These are phyloP conservation scores for Mycena vulgaris DNA, from an alignment of 768 basidiomycete genomes.

Conservation along the genomic window DNA sequence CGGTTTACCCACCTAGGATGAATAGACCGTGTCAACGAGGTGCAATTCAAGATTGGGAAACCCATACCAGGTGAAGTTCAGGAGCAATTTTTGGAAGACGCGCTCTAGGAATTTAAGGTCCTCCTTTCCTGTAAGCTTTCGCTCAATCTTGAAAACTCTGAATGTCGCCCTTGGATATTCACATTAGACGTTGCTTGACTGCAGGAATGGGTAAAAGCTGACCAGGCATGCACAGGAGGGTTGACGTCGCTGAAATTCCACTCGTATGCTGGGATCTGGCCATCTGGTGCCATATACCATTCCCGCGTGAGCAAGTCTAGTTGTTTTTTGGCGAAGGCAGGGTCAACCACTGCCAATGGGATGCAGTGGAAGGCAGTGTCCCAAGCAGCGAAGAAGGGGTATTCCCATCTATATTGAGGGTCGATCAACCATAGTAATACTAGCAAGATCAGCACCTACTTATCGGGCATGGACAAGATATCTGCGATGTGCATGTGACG, in stretches of 20 bases:
- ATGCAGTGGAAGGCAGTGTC: constrained; percentile 99
- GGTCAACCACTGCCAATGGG: constrained; percentile 95
- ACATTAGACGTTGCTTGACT: constrained; percentile 4
- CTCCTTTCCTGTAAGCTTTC: constrained; percentile 92
- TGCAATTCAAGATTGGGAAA: neutral
- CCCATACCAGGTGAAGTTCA: constrained; percentile 95
- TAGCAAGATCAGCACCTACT: constrained; percentile 65
- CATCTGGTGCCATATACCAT: constrained; percentile 99
- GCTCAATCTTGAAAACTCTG: constrained; percentile 99
- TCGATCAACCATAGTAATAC: constrained; percentile 8
- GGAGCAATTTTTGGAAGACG: constrained; percentile 96
- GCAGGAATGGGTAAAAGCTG: constrained; percentile 31
- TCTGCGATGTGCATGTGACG: constrained; percentile 96
- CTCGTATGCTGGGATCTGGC: constrained; percentile 98
- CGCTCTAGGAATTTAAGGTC: constrained; percentile 95
- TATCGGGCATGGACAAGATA: constrained; percentile 99
- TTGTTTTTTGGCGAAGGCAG: constrained; percentile 97
- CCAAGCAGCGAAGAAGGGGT: constrained; percentile 99
- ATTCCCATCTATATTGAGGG: constrained; percentile 85
- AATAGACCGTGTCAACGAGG: neutral
- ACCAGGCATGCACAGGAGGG: constrained; percentile 99
- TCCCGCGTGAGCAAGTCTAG: constrained; percentile 96
- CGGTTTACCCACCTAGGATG: constrained; percentile 94
- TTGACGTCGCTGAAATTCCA: constrained; percentile 99
- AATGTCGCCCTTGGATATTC: constrained; percentile 85